Conservation (phyloP, 2,329 filamentous ascomycete genomes). For the Onygenales sp. region DNA sequence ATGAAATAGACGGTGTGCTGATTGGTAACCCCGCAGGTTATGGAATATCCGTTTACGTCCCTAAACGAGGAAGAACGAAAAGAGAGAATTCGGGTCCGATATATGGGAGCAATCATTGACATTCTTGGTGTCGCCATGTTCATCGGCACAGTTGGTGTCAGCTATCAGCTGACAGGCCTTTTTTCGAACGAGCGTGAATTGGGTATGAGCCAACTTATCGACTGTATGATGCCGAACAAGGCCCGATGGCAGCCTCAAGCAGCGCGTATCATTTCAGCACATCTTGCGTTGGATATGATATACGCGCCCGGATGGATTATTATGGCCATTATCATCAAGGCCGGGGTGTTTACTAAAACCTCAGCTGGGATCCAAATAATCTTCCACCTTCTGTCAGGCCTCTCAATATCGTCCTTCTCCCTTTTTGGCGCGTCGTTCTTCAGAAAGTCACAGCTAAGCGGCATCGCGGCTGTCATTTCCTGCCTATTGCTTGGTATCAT, state of each 20-base stretch:
- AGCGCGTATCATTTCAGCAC: constrained; percentile 67
- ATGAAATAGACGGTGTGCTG: constrained; percentile 2
- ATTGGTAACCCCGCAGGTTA: constrained; percentile 19
- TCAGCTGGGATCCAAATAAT: constrained; percentile 58
- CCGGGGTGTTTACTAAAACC: constrained; percentile 57
- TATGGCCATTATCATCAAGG: constrained; percentile 55
- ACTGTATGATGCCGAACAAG: constrained; percentile 79
- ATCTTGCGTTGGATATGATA: constrained; percentile 68
- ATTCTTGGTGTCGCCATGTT: constrained; percentile 73
- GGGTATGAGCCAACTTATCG: constrained; percentile 79
- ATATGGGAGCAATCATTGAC: constrained; percentile 64
- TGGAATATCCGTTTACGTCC: constrained; percentile 68
- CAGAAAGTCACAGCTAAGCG: constrained; percentile 76
- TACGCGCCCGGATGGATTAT: constrained; percentile 73
- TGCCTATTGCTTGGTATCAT: constrained; percentile 71
- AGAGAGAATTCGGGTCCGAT: constrained; percentile 55
- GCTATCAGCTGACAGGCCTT: constrained; percentile 78
- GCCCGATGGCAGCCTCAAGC: constrained; percentile 67
- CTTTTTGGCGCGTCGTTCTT: constrained; percentile 77
- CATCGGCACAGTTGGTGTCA: constrained; percentile 68
- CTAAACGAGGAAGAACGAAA: constrained; percentile 58
- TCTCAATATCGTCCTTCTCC: constrained; percentile 70
- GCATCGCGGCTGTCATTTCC: constrained; percentile 65
- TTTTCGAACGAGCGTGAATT: constrained; percentile 77
- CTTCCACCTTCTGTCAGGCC: constrained; percentile 65